Evolutionary conservation across 192 early-diverging fungal species (phyloP).

Genomic region (Linnemannia schmuckeri): DNA sequence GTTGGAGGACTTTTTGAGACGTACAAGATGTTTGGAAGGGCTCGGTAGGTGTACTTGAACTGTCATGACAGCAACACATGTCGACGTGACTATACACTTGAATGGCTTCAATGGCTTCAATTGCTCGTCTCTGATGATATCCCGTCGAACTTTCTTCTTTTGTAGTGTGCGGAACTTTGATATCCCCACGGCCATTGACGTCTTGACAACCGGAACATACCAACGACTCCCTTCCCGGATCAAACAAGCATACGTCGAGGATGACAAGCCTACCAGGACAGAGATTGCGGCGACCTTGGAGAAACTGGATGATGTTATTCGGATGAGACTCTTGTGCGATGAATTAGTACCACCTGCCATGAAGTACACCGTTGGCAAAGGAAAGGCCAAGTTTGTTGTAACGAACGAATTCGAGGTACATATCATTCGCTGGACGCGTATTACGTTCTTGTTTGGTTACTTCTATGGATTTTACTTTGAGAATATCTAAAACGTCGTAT

Average conservation of each 20-base stretch:
- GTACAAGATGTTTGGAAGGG: constrained; percentile 63
- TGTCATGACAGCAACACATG: background rate
- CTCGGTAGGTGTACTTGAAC: constrained; percentile 52
- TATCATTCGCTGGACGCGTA: background rate
- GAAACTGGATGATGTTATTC: constrained; percentile 78
- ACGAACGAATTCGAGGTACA: constrained; percentile 78
- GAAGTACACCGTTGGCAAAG: constrained; percentile 71
- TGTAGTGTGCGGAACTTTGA: constrained; percentile 84
- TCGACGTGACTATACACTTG: background rate
- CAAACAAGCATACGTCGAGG: constrained; percentile 70
- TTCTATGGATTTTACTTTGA: background rate
- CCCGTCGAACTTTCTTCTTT: background rate
- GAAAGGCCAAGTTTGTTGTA: constrained; percentile 80
- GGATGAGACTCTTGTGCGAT: constrained; percentile 75
- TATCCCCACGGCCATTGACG: constrained; percentile 85
- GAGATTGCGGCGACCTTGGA: constrained; percentile 74
- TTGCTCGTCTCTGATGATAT: background rate
- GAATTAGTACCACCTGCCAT: constrained; percentile 81
- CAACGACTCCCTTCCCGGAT: constrained; percentile 82
- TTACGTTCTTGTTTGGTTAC: background rate
- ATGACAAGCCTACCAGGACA: constrained; percentile 66
- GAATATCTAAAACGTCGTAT: too few species aligned
- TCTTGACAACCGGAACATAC: constrained; percentile 88
- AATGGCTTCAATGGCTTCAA: background rate
- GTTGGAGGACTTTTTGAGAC: constrained; percentile 73